Evolutionary conservation across 345 rosid genomes (phyloP).

Genomic region (Conringia planisiliqua): DNA sequence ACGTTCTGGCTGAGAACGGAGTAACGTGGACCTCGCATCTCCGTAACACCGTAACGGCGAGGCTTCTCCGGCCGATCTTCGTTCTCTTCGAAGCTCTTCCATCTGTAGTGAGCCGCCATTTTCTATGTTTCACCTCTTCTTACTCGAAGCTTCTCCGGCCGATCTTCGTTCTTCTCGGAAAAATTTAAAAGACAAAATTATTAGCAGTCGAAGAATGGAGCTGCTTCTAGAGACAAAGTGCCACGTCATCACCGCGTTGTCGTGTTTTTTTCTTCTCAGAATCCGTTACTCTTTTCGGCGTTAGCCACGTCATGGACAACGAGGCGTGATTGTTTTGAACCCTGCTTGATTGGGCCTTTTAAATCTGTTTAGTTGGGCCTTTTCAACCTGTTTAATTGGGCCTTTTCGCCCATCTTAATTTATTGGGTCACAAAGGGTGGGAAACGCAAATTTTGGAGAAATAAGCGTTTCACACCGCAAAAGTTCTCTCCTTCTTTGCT

Average conservation of each 20-base stretch:
- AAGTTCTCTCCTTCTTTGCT: conserved; percentile 23
- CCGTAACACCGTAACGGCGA: conserved; percentile 83
- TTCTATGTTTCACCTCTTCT: neutral
- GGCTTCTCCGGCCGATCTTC: conserved; percentile 95
- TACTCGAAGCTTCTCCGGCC: neutral
- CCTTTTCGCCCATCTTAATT: neutral
- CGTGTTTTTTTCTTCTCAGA: neutral
- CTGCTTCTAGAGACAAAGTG: conserved; percentile 46
- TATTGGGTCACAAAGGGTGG: neutral
- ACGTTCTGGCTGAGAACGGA: conserved; percentile 54
- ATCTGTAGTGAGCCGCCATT: conserved; percentile 53
- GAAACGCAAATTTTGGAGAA: neutral
- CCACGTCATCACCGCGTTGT: conserved; percentile 24
- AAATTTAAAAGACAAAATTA: neutral
- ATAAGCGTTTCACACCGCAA: neutral
- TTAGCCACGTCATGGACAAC: conserved; percentile 13
- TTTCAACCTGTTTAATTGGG: neutral
- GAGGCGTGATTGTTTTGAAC: too few species aligned
- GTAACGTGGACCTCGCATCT: conserved; percentile 80
- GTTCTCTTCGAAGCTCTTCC: conserved; percentile 76
- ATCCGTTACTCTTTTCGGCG: neutral
- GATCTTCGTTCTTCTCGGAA: neutral
- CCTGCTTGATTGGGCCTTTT: neutral
- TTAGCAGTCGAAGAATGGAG: conserved; percentile 36
- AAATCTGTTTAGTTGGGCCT: neutral